A percentile compares a stretch with the other conserved stretches of the same genome.
These are phyloP conservation scores for Lobosporangium transversale DNA, from an alignment of 192 early-diverging fungal genomes.

Conservation along the genomic window DNA sequence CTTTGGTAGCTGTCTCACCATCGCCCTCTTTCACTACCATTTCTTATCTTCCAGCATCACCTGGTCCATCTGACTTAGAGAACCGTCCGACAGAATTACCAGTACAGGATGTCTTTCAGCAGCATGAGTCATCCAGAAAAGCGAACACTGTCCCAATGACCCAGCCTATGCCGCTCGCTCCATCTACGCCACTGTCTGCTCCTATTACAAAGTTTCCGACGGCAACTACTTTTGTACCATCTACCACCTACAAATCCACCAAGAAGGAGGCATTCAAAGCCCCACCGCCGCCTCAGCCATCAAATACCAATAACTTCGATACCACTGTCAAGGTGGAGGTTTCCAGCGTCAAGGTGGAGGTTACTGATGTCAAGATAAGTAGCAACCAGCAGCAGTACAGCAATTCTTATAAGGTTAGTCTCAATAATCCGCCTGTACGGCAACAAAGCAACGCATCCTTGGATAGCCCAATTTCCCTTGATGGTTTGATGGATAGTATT, in stretches of 20 bases:
- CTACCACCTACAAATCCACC: conserved; percentile 23
- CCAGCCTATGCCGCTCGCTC: conserved; percentile 1
- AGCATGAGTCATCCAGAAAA: conserved; percentile 2
- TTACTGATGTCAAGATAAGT: not conserved
- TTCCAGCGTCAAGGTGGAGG: conserved; percentile 10
- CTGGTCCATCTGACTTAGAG: conserved; percentile 20
- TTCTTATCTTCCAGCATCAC: conserved; percentile 34
- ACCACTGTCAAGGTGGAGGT: conserved; percentile 38
- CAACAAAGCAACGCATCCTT: not conserved
- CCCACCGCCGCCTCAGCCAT: not conserved
- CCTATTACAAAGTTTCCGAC: conserved; percentile 10
- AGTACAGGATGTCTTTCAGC: not conserved
- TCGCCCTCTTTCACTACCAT: conserved; percentile 28
- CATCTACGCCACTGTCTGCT: conserved; percentile 2
- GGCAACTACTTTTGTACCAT: conserved; percentile 22
- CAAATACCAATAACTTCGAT: conserved; percentile 10
- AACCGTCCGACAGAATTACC: conserved; percentile 18
- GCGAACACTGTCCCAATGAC: not conserved
- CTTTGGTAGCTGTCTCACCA: conserved; percentile 23
- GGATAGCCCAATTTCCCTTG: conserved; percentile 36
- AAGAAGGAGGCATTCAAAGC: conserved; percentile 34
- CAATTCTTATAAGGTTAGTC: conserved; percentile 18
- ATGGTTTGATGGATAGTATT: conserved; percentile 50
- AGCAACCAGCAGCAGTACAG: no score
- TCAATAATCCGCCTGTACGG: conserved; percentile 16